Conservation (phyloP, 2,329 filamentous ascomycete species). For the Parascedosporium putredinis region DNA sequence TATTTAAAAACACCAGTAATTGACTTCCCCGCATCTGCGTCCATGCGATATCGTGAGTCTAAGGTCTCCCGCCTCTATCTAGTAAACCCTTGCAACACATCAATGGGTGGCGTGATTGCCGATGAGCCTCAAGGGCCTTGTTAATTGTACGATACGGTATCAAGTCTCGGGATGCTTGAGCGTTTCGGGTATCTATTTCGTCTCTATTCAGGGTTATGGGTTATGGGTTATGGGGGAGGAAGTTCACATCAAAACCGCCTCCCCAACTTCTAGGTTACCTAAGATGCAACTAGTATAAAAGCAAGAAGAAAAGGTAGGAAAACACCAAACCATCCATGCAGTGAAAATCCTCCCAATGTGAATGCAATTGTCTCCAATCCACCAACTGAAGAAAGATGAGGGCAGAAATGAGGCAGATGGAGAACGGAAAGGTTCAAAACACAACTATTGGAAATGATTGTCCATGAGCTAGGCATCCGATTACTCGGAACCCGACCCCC, state of each 20-base stretch:
- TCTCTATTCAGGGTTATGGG: slow-evolving; percentile 4
- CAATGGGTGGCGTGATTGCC: too few relatives aligned
- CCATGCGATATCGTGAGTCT: too few relatives aligned
- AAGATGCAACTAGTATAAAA: not conserved
- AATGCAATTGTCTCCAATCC: not conserved
- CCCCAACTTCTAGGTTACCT: not conserved
- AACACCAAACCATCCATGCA: not conserved
- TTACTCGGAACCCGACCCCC: too few relatives aligned
- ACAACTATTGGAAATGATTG: too few relatives aligned
- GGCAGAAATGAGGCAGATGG: not conserved
- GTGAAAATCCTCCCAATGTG: not conserved
- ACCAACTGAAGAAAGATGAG: not conserved
- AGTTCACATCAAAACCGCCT: not conserved
- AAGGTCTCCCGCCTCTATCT: too few relatives aligned
- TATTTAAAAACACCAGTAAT: slow-evolving; percentile 4
- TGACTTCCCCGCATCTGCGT: not conserved
- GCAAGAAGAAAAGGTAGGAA: too few relatives aligned
- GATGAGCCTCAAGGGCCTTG: too few relatives aligned
- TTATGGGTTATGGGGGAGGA: not conserved
- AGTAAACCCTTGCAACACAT: too few relatives aligned
- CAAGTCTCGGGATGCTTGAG: not conserved
- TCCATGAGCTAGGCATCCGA: too few relatives aligned
- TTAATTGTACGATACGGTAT: not conserved
- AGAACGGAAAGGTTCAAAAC: not conserved
- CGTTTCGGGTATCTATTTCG: slow-evolving; percentile 3